Percentiles rank a stretch among this genome's conserved stretches.
Evolutionary conservation across 1,284 basidiomycete genomes (phyloP).

Genomic region (Sanguinoderma infundibulare): DNA sequence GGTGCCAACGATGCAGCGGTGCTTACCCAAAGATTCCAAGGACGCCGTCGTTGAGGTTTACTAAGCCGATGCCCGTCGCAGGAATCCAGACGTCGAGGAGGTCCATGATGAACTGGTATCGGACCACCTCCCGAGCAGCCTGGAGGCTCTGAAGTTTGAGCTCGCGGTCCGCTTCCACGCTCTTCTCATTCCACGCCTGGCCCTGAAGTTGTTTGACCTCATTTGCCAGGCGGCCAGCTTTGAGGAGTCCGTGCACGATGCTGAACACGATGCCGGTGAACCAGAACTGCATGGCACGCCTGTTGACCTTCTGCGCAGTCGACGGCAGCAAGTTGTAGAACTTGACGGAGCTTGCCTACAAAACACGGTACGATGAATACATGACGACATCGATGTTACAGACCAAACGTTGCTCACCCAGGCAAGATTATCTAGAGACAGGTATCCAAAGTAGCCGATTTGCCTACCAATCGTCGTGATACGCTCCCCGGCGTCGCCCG

Average conservation of each 20-base stretch:
- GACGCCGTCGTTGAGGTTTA: constrained; percentile 85
- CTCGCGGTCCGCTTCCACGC: constrained; percentile 70
- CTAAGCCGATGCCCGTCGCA: constrained; percentile 80
- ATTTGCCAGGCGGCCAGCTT: constrained; percentile 63
- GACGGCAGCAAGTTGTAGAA: constrained; percentile 71
- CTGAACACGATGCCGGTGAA: constrained; percentile 86
- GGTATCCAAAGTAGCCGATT: constrained; percentile 90
- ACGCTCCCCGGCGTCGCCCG: constrained; percentile 73
- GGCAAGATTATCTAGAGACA: constrained; percentile 79
- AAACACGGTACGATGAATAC: not conserved
- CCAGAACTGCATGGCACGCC: constrained; percentile 89
- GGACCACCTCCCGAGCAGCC: constrained; percentile 61
- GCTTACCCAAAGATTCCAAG: constrained; percentile 85
- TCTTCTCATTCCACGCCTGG: constrained; percentile 59
- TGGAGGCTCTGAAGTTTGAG: constrained; percentile 61
- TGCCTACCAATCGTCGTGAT: constrained; percentile 86
- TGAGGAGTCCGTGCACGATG: constrained; percentile 68
- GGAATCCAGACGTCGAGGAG: constrained; percentile 89
- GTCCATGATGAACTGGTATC: constrained; percentile 84
- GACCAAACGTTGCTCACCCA: constrained; percentile 64
- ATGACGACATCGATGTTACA: not conserved
- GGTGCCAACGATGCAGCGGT: not conserved
- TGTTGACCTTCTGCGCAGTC: constrained; percentile 68
- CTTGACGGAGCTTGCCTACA: constrained; percentile 65
- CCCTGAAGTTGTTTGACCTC: constrained; percentile 58